These are phyloP conservation scores for Tylopilus vinaceipallidus DNA, from an alignment of 768 basidiomycete genomes.

Conservation along the genomic window DNA sequence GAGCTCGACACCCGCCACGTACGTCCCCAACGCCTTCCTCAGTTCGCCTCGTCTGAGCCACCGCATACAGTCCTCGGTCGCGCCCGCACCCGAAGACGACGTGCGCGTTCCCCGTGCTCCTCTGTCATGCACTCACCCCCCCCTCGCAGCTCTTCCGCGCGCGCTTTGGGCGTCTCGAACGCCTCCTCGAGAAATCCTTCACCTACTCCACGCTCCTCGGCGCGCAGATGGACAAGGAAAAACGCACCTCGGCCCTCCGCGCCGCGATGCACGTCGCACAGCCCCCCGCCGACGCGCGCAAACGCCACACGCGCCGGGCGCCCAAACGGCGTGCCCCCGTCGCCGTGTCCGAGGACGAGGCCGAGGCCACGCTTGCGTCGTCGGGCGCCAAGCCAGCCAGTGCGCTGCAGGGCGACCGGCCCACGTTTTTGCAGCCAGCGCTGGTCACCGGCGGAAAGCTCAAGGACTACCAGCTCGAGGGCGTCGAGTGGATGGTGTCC, in stretches of 20 bases:
- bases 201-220: constrained; percentile 73
- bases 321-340: constrained; percentile 12
- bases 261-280: constrained; percentile 26
- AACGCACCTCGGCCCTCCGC: constrained; percentile 31
- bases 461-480: constrained; percentile 90
- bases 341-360: constrained; percentile 4
- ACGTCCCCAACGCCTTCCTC: neutral
- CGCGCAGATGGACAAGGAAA: constrained; percentile 68
- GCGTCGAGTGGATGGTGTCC: constrained; percentile 93
- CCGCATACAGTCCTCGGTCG: constrained; percentile 14
- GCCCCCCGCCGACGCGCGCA: constrained; percentile 3
- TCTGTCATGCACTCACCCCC: neutral
- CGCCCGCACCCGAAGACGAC: constrained; percentile 14
- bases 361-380: neutral
- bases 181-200: constrained; percentile 71
- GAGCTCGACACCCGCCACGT: constrained; percentile 18
- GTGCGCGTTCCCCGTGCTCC: constrained; percentile 5
- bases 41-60: neutral
- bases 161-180: constrained; percentile 54
- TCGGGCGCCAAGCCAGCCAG: neutral
- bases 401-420: neutral
- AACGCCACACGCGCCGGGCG: constrained; percentile 11
- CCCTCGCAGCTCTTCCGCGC: constrained; percentile 45
- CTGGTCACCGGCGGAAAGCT: constrained; percentile 83
- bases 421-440: constrained; percentile 72